Base-by-base conservation (phyloP, 495 filamentous ascomycete genomes). In the Tuber magnatum region DNA sequence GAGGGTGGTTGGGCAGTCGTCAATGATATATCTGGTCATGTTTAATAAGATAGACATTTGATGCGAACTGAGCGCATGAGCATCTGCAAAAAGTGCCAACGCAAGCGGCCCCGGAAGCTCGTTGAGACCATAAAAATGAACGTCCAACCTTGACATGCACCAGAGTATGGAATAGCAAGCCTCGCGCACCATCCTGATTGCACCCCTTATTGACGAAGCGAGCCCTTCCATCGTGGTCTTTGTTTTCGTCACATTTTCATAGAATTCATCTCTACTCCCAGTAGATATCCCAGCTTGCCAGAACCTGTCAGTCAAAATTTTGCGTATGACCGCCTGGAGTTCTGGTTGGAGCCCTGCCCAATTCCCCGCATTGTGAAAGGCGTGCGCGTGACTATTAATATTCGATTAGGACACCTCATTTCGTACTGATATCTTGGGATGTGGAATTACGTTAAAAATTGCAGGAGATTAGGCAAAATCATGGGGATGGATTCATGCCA, bases 251-350 rank as follows among this genome's bases (percentile, higher is more conserved):
- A 99, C 94, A 65, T 91, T 88, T 65, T 95, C 92, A 83, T 97
- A 98, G 81, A 99, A 99, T 46, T 97, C 93, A 72, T 98, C 95
- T 79, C 93, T 91, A 78, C 92, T 97, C 40, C 97, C 95, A 77
- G 88, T 92, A 0, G 95, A 97, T 61, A 99, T 99, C 24, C 95
- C 95, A 24, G 94, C 92, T 87, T 99, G 95, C 95, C 95, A 99
- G 81, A 99, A 98, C 39, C 95, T 91, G 84, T 99, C 95, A 2
- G 93, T 97, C 28, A 99, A 85, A 69, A 97, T 92, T 9, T 92
- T 89, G 44, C 89, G 89, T 42, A 97, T 90, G 24, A 97, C 89
- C 18, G 86, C 85, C 74, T 88, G 90, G 87, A 94, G 91, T 61
- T 97, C 93, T 48, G 86, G 84, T 18, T 93, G 90, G n/a, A 97